phyloP scores from a whole-genome alignment of 2,329 filamentous ascomycete species.

The Stachybotrys chartarum region DNA sequence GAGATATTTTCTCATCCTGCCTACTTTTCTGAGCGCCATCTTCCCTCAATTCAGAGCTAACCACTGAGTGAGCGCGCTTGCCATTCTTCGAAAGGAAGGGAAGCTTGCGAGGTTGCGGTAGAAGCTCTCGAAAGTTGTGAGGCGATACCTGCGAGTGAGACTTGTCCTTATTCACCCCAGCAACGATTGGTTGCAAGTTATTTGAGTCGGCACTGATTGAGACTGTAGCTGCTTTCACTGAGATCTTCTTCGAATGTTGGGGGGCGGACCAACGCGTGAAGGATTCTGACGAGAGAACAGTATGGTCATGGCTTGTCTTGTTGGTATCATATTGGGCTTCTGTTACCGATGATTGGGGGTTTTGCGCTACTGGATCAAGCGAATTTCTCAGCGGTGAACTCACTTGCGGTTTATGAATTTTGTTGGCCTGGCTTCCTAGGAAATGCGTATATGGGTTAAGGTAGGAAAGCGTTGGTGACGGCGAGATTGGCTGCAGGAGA shows the following conservation, averaged over 20 bases:
- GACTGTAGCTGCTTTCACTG: background rate
- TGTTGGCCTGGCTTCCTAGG: background rate
- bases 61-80: background rate
- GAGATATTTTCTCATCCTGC: no score
- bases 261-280: no score
- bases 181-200: background rate
- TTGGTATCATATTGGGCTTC: background rate
- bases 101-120: constrained; percentile 22
- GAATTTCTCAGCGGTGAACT: constrained; percentile 4
- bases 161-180: background rate
- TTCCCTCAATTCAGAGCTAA: no score
- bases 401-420: background rate
- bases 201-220: background rate
- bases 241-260: background rate
- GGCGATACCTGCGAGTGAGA: background rate
- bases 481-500: background rate
- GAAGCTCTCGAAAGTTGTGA: constrained; percentile 14
- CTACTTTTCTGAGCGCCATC: no score
- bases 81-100: constrained; percentile 14
- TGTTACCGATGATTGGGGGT: background rate
- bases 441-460: background rate
- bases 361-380: constrained; percentile 2
- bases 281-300: no score
- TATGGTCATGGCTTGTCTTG: background rate
- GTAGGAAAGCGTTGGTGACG: background rate